phyloP scores from a whole-genome alignment of 2,329 filamentous ascomycete species.

The Cryphonectria parasitica region DNA sequence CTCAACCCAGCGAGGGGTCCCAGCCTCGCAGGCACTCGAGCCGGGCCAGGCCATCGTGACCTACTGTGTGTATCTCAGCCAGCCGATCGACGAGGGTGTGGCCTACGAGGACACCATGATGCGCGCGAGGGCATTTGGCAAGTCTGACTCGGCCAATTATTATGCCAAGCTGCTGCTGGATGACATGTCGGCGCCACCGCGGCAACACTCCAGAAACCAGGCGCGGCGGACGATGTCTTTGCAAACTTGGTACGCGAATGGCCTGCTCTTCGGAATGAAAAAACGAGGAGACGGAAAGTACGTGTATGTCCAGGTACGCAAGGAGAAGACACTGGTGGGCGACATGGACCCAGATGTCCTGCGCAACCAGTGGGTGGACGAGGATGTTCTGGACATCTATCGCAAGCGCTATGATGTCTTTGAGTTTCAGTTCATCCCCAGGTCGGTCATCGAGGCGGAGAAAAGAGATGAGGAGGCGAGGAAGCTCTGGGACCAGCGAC shows the following conservation, averaged over 20 bases:
- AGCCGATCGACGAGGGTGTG: neutral
- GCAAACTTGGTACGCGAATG: neutral
- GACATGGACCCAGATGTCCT: slow-evolving; percentile 10
- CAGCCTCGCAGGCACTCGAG: slow-evolving; percentile 17
- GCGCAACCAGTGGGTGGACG: slow-evolving; percentile 16
- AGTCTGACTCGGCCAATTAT: slow-evolving; percentile 17
- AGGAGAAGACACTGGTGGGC: slow-evolving; percentile 9
- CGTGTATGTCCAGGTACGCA: slow-evolving; percentile 15
- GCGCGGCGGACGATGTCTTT: neutral
- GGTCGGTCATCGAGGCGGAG: slow-evolving; percentile 7
- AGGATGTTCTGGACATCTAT: slow-evolving; percentile 20
- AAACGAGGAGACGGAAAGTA: slow-evolving; percentile 16
- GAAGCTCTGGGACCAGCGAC: neutral
- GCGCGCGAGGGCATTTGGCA: slow-evolving; percentile 16
- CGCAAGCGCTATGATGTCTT: slow-evolving; percentile 20
- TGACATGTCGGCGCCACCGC: neutral
- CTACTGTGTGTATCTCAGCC: slow-evolving; percentile 20
- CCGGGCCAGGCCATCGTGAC: slow-evolving; percentile 6
- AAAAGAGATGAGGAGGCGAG: neutral
- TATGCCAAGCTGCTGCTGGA: slow-evolving; percentile 21
- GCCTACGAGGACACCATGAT: neutral
- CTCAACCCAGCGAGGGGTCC: neutral
- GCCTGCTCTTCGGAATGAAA: slow-evolving; percentile 13
- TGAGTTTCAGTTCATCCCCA: slow-evolving; percentile 5
- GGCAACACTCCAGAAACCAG: neutral